Base-by-base conservation (phyloP, 2,329 filamentous ascomycete genomes). In the Karstenula rhodostoma region DNA sequence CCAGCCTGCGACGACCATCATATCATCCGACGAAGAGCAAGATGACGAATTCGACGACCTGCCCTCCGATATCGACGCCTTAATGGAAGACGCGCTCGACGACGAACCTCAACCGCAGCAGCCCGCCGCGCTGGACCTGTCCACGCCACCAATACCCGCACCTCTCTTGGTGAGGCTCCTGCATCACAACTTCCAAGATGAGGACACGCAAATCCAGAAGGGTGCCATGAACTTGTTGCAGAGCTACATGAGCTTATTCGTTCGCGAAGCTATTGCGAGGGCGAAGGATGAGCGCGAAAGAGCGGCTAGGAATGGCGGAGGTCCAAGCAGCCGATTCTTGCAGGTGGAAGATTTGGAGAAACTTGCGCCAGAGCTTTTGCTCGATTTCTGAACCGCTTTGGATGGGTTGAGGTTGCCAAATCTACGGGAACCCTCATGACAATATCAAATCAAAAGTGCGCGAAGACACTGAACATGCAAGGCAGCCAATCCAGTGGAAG, bases 331-430 rank as follows among this genome's bases (percentile, higher is more conserved):
- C 60, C 88, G 86, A 4, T 93, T 94, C 72, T 75, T 94, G 37
- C 92, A 95, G 86, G 89, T 96, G 48, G 93, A 96, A 73, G 94
- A 97, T 81, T 75, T 98, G 61, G 94, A 97, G 80, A 95, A 92
- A 78, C 83, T 96, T 69, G 90, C 91, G 15, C 91, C 92, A 57
- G 92, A 96, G 78, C 80, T 97, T 72, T 79, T 96, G 69, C 83
- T 97, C 75, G 94, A 98, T 78, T 91, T 97, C 64, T 97, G 72
- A 80, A 44, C 10, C 19, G 27, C 17, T 4, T 17, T n/a, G 23
- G 37, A 15, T 32, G 19, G 10, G 13, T 15, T 10, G 17, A 27
- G 44, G 23, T 7, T 27, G 6, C 44, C 19, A 47, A 12, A 17
- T 43, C 17, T 40, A 12, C 19, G 9, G 42, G 6, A n/a, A 22